These are phyloP conservation scores for Cryptosporidium bovis DNA, from an alignment of 169 alveolate genomes.

Conservation along the genomic window DNA sequence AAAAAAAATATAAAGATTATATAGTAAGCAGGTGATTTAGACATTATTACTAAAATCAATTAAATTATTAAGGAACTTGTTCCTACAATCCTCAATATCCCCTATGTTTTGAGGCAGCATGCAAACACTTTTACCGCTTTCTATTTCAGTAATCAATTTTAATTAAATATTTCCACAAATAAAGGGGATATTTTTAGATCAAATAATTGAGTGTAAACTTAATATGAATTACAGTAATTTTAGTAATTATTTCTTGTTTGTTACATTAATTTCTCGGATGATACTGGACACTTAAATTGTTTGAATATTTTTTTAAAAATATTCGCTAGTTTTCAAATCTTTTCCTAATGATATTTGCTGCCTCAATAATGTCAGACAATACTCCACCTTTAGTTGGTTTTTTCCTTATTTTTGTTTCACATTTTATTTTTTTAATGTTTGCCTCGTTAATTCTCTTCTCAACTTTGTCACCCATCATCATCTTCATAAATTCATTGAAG, in stretches of 20 bases:
- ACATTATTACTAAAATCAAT: background rate
- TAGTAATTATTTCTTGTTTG: no score
- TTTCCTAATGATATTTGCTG: constrained; percentile 23
- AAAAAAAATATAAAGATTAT: background rate
- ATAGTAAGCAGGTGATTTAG: background rate
- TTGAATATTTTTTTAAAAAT: background rate
- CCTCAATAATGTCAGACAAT: constrained; percentile 52
- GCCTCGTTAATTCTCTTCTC: background rate
- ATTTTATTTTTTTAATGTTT: constrained; percentile 17
- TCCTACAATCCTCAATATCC: no score
- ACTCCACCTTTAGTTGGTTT: constrained; percentile 16
- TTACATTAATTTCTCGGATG: no score
- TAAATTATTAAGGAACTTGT: no score
- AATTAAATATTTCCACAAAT: constrained; percentile 2
- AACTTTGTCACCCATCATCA: constrained; percentile 74
- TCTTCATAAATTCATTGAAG: constrained; percentile 79
- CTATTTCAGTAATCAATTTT: no score
- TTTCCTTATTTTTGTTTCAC: background rate
- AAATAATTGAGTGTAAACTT: background rate
- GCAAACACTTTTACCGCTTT: no score
- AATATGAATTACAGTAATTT: background rate
- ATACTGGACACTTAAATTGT: background rate
- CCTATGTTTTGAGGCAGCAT: no score
- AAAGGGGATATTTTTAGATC: background rate
- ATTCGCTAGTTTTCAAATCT: constrained; percentile 6